Evolutionary conservation across 2,329 filamentous ascomycete species (phyloP), one percentile per base, ranked within the genome.

Genomic region (Scortechinia acanthostroma): DNA sequence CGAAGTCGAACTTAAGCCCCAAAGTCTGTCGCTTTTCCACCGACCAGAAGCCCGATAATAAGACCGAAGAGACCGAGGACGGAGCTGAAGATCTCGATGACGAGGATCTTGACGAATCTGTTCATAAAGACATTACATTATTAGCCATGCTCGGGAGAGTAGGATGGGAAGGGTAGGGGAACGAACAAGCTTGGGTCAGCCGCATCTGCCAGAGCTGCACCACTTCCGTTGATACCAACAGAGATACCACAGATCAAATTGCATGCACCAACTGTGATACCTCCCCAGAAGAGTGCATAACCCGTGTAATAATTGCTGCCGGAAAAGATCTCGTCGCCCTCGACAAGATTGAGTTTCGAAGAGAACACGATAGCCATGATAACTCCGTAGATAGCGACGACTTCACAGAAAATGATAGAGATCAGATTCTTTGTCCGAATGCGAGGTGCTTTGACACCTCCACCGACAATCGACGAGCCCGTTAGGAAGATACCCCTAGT

Each of bases 341-440:
- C 60, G 22, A 93, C 76, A 46, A 75, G 64, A 55, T 78, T 76
- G 55, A 98, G 70, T 68, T 96, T 95, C 50, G 91, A 78, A 40
- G 91, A 94, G 73, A 97, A 97, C 58, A 98, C 87, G 63, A 98
- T 98, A 57, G 91, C 86, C 90, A 98, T 98, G 70, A 98, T 98
- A 68, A 98, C 91, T 58, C 94, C 94, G 76, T 98, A 98, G 66
- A 98, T 98, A 67, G 93, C 93, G 59, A 98, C 93, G 60, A 98
- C 93, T 71, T 98, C 93, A 74, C 93, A 98, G 72, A 98, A 98
- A 70, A 98, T 97, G 68, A 98, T 98, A 58, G 91, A 97, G 64
- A 98, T 97, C 60, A 98, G 70, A 75, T 98, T 98, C 83, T 98
- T 98, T 51, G 93, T 98, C 64, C 93, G 88, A 69, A 98, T 98